These are phyloP conservation scores for Geotrichum citri-aurantii DNA, from an alignment of 1,139 yeast species.

Conservation along the genomic window DNA sequence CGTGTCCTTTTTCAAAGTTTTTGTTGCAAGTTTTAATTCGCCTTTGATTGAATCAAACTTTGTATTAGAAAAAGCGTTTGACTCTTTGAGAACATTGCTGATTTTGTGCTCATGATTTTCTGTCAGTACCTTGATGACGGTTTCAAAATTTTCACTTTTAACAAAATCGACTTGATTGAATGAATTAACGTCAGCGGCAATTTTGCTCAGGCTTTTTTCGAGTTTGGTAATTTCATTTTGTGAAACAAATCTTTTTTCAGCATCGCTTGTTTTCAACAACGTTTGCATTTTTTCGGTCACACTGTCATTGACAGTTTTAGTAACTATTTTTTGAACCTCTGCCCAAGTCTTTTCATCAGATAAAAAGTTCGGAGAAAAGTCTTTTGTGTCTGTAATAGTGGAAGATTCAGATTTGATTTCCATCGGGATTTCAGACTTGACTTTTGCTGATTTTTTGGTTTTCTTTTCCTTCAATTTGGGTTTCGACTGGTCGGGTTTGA, in stretches of 20 bases:
- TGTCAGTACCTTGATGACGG: background rate
- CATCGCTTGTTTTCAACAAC: background rate
- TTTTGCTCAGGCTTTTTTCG: background rate
- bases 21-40: background rate
- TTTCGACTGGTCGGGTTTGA: background rate
- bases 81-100: background rate
- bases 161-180: background rate
- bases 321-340: background rate
- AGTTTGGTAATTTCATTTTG: background rate
- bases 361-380: background rate
- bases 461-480: too few relatives aligned
- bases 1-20: background rate
- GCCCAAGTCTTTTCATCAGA: background rate
- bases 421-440: background rate
- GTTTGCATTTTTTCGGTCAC: background rate
- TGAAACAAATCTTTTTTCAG: background rate
- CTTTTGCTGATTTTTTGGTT: background rate
- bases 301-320: background rate
- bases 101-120: background rate
- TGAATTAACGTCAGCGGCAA: background rate
- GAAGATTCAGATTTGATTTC: background rate
- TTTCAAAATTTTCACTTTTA: background rate
- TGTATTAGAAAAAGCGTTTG: background rate
- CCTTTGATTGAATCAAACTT: background rate
- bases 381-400: background rate